A percentile compares a stretch with the other conserved stretches of the same genome.
Evolutionary conservation across 2,329 filamentous ascomycete species (phyloP).

Genomic region (Pseudocercospora pini-densiflorae): DNA sequence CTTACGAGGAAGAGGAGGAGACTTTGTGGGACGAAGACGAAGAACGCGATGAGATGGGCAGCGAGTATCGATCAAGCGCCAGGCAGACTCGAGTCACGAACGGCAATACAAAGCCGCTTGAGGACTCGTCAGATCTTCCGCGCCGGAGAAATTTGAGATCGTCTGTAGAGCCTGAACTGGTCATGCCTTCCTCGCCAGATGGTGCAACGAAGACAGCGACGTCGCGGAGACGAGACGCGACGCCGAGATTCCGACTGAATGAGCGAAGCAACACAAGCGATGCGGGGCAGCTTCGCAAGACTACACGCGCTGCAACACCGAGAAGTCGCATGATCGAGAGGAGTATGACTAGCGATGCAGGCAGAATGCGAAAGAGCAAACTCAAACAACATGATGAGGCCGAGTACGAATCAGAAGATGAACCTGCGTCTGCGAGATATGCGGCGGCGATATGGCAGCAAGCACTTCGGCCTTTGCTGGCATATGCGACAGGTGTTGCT

Average conservation of each 20-base stretch:
- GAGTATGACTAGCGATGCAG: constrained; percentile 40
- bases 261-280: constrained; percentile 38
- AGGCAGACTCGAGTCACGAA: constrained; percentile 9
- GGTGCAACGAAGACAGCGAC: constrained; percentile 19
- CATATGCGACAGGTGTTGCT: constrained; percentile 62
- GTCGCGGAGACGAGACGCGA: constrained; percentile 24
- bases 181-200: constrained; percentile 48
- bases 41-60: constrained; percentile 35
- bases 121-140: constrained; percentile 15
- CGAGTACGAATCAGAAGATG: constrained; percentile 32
- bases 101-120: constrained; percentile 22
- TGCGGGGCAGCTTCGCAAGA: constrained; percentile 33
- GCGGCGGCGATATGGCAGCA: constrained; percentile 38
- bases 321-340: constrained; percentile 33
- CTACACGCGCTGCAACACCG: constrained; percentile 31
- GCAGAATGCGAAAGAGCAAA: constrained; percentile 22
- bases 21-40: constrained; percentile 35
- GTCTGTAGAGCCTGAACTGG: constrained; percentile 45
- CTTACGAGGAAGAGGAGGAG: constrained; percentile 22
- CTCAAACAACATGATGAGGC: constrained; percentile 31
- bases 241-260: constrained; percentile 38
- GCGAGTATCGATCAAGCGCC: constrained; percentile 25
- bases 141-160: constrained; percentile 29
- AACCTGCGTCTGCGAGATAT: constrained; percentile 17
- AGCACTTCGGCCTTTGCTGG: constrained; percentile 42